Evolutionary conservation across 2,329 filamentous ascomycete genomes (phyloP).

Genomic region (Sarocladium strictum): DNA sequence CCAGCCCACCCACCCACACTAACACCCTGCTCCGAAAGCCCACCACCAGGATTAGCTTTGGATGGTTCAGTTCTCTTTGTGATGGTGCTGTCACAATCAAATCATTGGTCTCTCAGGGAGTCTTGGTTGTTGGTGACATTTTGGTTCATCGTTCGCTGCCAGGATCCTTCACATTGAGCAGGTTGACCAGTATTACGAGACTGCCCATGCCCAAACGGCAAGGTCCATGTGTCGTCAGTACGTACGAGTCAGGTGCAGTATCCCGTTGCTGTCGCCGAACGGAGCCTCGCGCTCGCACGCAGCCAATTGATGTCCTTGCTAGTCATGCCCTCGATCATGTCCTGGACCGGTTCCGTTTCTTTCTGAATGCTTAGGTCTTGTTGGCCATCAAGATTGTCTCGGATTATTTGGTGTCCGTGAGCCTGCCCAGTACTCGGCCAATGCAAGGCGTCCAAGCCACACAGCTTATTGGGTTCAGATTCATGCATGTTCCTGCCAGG

Average conservation of each 20-base stretch:
- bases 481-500: slow-evolving; percentile 3
- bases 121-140: too few species aligned
- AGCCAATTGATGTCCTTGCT: not conserved
- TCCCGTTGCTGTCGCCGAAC: not conserved
- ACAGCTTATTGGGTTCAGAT: not conserved
- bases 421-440: not conserved
- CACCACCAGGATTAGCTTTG: not conserved
- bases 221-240: not conserved
- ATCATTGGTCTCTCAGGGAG: too few species aligned
- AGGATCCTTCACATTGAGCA: too few species aligned
- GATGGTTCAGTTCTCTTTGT: too few species aligned
- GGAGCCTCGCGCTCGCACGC: not conserved
- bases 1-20: too few species aligned
- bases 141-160: too few species aligned
- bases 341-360: not conserved
- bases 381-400: not conserved
- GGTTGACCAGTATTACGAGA: not conserved
- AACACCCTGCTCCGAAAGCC: not conserved
- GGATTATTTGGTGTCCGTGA: not conserved
- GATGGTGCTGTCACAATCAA: too few species aligned
- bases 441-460: slow-evolving; percentile 3
- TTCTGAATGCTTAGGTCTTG: not conserved
- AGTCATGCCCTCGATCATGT: too few species aligned
- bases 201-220: too few species aligned
- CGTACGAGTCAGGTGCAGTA: not conserved